phyloP scores from a whole-genome alignment of 257 asterid genomes.

The Scutellaria barbata region DNA sequence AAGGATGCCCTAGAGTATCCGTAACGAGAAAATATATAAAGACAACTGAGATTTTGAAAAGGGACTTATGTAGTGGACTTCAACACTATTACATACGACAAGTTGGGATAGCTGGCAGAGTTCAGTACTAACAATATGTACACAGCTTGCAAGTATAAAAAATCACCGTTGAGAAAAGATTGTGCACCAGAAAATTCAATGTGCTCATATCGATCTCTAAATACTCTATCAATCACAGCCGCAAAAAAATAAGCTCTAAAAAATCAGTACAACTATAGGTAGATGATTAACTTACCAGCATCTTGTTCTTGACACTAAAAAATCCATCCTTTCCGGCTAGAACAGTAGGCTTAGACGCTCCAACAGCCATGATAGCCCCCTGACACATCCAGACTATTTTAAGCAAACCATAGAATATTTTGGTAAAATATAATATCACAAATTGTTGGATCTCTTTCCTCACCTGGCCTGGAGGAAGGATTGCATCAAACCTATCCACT shows the following conservation, averaged over 20 bases:
- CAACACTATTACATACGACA: neutral
- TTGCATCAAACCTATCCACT: constrained; percentile 93
- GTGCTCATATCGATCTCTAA: neutral
- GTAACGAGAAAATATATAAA: too few species aligned
- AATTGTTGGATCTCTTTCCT: constrained; percentile 27
- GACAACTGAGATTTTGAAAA: too few species aligned
- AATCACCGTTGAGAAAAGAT: neutral
- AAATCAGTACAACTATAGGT: neutral
- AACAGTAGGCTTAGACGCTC: constrained; percentile 84
- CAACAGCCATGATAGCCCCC: constrained; percentile 99
- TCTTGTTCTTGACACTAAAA: constrained; percentile 70
- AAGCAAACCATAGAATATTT: constrained; percentile 7
- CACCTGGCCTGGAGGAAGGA: constrained; percentile 96
- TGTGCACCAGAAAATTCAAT: neutral
- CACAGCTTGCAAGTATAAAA: neutral
- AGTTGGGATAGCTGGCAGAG: neutral
- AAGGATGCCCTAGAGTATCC: too few species aligned
- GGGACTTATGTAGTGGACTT: neutral
- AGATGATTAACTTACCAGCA: constrained; percentile 66
- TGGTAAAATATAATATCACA: neutral
- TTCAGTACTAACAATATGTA: neutral
- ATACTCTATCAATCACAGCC: neutral
- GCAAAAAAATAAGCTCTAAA: neutral
- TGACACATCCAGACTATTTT: constrained; percentile 36
- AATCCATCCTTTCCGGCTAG: constrained; percentile 72